Conservation (phyloP, 1,284 basidiomycete species). For the Veloporphyrellus conicus region DNA sequence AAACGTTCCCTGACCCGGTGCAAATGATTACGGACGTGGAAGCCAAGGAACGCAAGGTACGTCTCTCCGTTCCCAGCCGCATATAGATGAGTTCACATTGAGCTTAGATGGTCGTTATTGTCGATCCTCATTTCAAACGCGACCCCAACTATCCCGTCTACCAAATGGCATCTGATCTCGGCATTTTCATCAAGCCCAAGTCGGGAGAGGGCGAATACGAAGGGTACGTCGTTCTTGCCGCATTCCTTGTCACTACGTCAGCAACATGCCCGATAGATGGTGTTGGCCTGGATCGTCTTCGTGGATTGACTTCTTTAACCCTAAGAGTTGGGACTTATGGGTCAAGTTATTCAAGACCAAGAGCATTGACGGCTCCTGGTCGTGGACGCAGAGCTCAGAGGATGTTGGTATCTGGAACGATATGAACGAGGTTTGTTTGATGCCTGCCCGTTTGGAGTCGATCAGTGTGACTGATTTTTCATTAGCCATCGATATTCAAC, state of each 20-base stretch:
- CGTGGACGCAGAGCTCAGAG: constrained; percentile 74
- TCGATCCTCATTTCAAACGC: constrained; percentile 96
- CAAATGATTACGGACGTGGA: constrained; percentile 91
- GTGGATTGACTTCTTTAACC: constrained; percentile 98
- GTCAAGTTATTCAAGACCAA: constrained; percentile 72
- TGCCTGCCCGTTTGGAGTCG: not conserved
- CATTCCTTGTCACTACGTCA: not conserved
- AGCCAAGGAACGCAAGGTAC: constrained; percentile 79
- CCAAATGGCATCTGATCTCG: constrained; percentile 76
- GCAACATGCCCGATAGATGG: constrained; percentile 46
- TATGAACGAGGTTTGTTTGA: constrained; percentile 85
- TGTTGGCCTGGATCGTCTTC: constrained; percentile 96
- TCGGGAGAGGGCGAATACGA: constrained; percentile 84
- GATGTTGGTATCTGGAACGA: constrained; percentile 95
- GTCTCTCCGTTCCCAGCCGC: constrained; percentile 7
- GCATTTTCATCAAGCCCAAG: constrained; percentile 78
- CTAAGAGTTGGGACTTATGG: constrained; percentile 90
- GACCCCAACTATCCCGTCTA: constrained; percentile 80
- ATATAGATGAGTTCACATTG: not conserved
- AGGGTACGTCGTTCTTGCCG: constrained; percentile 42
- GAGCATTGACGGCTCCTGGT: constrained; percentile 48
- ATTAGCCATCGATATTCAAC: constrained; percentile 91
- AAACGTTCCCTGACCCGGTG: constrained; percentile 89
- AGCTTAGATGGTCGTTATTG: constrained; percentile 89
- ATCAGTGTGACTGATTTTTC: constrained; percentile 1